Evolutionary conservation across 805 yeast species (phyloP), one percentile per base, ranked within the genome.

Genomic region (Suhomyces faveliae): DNA sequence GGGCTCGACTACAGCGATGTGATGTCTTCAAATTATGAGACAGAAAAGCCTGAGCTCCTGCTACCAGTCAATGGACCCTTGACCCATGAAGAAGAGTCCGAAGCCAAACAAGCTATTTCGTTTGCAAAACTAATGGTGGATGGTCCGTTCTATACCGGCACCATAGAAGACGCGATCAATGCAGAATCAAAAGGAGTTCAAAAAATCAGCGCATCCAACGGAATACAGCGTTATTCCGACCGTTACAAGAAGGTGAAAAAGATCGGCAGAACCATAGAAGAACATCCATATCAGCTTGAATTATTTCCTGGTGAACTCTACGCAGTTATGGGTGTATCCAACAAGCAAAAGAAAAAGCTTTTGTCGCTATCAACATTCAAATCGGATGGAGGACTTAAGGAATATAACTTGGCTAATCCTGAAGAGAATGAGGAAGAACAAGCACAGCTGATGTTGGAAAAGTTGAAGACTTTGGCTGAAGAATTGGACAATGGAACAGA

Each of bases 201-300:
- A 35, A 46, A 51, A n/a, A 57, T 63, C 12, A 56, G 60, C 2
- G 56, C 60, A 0, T 57, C 67, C 0, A 96, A 88, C 61, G 90
- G 92, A 1, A 78, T 91, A 38, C 80, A 84, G 60, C 76, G 97
- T 57, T 89, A 89, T 61, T 82, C 95, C 2, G 97, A 91, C 64
- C 76, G 75, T 62, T 91, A 87, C 66, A 71, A 84, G 53, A 85
- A 85, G 62, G 82, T 81, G 56, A 78, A 87, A 47, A 81, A 79
- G 58, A 78, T 84, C 12, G 89, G 89, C 1, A 77, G 84, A 44
- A 83, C 91, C 2, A 78, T 85, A 7, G 85, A 83, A 51, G 90
- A 86, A 45, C 90, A 87, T 67, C 95, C 96, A 1, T 88, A 84
- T 62, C 77, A 78, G 47, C 58, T 81, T 7, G 81, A 79, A 46